A percentile compares a stretch with the other conserved stretches of the same genome.
Evolutionary conservation across 1,284 basidiomycete species (phyloP).

Genomic region (Vanrija sp.): DNA sequence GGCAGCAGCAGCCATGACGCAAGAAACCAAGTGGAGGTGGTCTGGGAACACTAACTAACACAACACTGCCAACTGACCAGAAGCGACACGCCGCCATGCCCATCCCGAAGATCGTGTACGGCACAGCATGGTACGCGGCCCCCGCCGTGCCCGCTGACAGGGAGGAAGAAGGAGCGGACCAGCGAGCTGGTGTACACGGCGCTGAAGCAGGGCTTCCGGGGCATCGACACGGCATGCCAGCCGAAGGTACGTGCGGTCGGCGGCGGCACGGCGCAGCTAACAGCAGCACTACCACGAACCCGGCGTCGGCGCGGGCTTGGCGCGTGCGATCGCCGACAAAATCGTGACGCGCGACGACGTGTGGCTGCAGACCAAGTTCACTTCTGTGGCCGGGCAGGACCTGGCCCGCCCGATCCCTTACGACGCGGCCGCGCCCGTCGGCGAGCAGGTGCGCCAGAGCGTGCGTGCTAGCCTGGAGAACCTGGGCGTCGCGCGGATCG

Average conservation of each 20-base stretch:
- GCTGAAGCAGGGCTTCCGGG: conserved; percentile 68
- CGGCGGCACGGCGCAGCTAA: background rate
- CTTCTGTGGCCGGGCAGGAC: conserved; percentile 68
- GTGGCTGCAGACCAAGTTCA: conserved; percentile 77
- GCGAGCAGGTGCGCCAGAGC: conserved; percentile 62
- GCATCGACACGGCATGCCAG: conserved; percentile 78
- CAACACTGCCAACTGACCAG: background rate
- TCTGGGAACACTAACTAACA: background rate
- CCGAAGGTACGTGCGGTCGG: conserved; percentile 51
- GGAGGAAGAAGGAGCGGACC: conserved; percentile 68
- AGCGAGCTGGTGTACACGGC: conserved; percentile 64
- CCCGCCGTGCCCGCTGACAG: background rate
- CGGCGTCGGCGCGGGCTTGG: conserved; percentile 67
- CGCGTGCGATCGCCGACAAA: conserved; percentile 55
- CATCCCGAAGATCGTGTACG: conserved; percentile 59
- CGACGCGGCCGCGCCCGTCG: conserved; percentile 56
- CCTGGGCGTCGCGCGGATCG: conserved; percentile 64
- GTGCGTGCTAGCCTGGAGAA: conserved; percentile 63
- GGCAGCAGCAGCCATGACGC: too few species aligned
- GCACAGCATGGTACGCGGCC: conserved; percentile 60
- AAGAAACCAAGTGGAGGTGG: too few species aligned
- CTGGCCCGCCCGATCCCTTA: conserved; percentile 66
- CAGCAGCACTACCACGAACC: conserved; percentile 58
- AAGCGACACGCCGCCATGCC: conserved; percentile 1
- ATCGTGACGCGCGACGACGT: conserved; percentile 60